Base-by-base conservation (phyloP, 106 monocot species). In the Xerophyta viscosa region DNA sequence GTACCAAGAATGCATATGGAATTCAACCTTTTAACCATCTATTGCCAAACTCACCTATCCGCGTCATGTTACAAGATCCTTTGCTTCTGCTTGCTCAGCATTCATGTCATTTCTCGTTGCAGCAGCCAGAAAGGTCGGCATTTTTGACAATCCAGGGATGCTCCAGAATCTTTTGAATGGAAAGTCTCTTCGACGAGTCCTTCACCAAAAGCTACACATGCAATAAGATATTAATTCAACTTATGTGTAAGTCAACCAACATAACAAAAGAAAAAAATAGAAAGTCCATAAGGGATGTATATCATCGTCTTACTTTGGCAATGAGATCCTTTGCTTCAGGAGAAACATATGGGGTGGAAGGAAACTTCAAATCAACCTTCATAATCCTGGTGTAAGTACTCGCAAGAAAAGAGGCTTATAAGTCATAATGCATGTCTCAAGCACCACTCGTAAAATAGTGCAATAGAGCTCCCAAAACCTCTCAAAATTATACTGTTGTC, bases 241-340 rank as follows among this genome's bases (percentile, higher is more conserved):
- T 6, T 6, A 36, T 11, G 11, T 11, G 5, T 36, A 36, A 11
- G 33, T 41, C 15, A 27, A 2, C 29, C 18, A 24, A 57, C 24
- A 3, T 26, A 17, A 37, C 39, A 25, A 9, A 0, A 3, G 9
- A 42, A 24, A 41, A 17, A 28, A 29, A 46, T 29, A 15, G 6
- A 8, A 8, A 15, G 24, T 27, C n/a, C 1, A 52, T 2, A 52
- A 25, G 0, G 2, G 1, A 14, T 0, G 0, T 0, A 12, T 52
- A 12, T n/a, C 10, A 11, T 21, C n/a, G 6, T 30, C 21, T 70
- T 61, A 84, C 93, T 45, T 72, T 83, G 66, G 63, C 29, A 44
- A 94, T 94, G 24, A 94, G 84, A 81, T 94, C 80, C 67, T 81
- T 94, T 20, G 87, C 93, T 65, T 84, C 80, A 8, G 50, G 12